Percentiles rank a stretch among this genome's conserved stretches.
Conservation (phyloP, 73 alveolate genomes). For the Tetrahymena thermophila region DNA sequence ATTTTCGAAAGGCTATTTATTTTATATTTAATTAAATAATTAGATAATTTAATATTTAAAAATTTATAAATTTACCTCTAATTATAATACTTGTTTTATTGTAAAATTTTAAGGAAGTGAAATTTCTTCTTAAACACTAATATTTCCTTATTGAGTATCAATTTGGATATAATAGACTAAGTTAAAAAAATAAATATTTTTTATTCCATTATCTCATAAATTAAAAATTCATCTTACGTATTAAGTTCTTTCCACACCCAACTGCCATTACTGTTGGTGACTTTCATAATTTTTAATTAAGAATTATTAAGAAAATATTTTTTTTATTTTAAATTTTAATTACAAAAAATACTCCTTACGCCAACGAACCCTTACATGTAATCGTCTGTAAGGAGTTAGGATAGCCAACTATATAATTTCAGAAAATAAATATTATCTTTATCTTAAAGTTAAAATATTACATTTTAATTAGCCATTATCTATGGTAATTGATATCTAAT, state of each 20-base stretch:
- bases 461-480: neutral
- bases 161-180: neutral
- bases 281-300: neutral
- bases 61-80: neutral
- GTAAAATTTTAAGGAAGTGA: neutral
- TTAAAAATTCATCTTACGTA: neutral
- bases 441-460: neutral
- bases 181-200: neutral
- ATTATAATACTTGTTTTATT: neutral
- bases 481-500: neutral
- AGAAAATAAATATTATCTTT: neutral
- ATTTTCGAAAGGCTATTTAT: neutral
- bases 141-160: neutral
- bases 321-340: neutral
- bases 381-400: neutral
- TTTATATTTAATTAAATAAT: too few relatives aligned
- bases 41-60: too few relatives aligned
- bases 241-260: neutral
- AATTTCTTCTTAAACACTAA: neutral
- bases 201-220: neutral
- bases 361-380: neutral
- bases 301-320: neutral
- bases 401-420: neutral
- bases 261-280: neutral
- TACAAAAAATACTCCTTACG: neutral